These are phyloP conservation scores for Sordaria brevicollis DNA, from an alignment of 495 filamentous ascomycete species.

Conservation along the genomic window DNA sequence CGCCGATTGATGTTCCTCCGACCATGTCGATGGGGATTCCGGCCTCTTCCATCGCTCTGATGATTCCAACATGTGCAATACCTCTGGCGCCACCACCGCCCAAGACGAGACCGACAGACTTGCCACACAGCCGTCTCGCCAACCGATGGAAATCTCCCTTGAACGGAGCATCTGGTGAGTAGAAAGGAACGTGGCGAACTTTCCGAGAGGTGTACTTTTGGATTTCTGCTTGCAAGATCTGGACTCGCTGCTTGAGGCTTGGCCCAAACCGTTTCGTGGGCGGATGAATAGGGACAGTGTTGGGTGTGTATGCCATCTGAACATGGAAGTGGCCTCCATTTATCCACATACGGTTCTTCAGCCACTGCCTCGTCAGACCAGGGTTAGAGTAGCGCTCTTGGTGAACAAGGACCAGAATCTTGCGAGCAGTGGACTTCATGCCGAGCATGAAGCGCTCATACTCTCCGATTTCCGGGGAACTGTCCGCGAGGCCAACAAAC, in stretches of 20 bases:
- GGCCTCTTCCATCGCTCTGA: constrained; percentile 89
- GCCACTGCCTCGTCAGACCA: constrained; percentile 77
- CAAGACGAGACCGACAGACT: constrained; percentile 87
- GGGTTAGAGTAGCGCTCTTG: constrained; percentile 78
- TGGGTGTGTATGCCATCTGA: constrained; percentile 85
- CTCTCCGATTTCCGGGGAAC: constrained; percentile 81
- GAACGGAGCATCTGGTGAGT: constrained; percentile 82
- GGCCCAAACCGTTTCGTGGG: constrained; percentile 68
- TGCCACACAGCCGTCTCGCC: constrained; percentile 82
- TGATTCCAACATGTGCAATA: constrained; percentile 84
- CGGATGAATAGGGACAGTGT: constrained; percentile 64
- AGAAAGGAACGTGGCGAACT: constrained; percentile 76
- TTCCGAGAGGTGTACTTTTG: constrained; percentile 91
- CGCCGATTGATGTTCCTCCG: constrained; percentile 94
- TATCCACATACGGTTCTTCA: constrained; percentile 92
- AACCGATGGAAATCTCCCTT: constrained; percentile 95
- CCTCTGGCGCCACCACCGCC: constrained; percentile 90
- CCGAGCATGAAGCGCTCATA: constrained; percentile 92
- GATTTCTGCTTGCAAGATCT: constrained; percentile 91
- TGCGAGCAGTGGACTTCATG: constrained; percentile 93
- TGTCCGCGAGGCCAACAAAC: constrained; percentile 84
- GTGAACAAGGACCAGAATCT: constrained; percentile 89
- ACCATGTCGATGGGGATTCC: constrained; percentile 95
- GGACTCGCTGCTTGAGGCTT: constrained; percentile 85
- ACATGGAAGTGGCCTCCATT: constrained; percentile 98